Conservation (phyloP, 169 alveolate species). For the Plasmodium gallinaceum region DNA sequence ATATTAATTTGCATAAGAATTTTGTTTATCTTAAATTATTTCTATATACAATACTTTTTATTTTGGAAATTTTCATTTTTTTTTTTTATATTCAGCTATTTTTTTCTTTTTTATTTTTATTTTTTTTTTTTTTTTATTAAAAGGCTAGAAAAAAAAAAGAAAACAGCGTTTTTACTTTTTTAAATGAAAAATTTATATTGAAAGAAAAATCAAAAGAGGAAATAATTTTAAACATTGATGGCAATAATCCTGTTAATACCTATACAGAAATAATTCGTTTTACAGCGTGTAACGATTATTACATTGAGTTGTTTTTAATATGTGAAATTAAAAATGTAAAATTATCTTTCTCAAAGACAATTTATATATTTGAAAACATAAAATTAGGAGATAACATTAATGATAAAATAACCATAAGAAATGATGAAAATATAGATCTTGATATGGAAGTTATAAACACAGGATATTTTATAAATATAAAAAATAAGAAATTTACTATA, state of each 20-base stretch:
- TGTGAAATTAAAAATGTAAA: conserved; percentile 65
- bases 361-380: conserved; percentile 48
- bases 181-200: conserved; percentile 39
- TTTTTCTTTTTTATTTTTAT: background rate
- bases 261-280: conserved; percentile 62
- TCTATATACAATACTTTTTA: background rate
- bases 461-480: conserved; percentile 37
- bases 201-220: conserved; percentile 35
- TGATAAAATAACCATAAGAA: conserved; percentile 65
- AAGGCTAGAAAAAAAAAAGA: conserved; percentile 55
- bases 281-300: conserved; percentile 71
- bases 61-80: background rate
- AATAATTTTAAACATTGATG: conserved; percentile 20
- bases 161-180: conserved; percentile 23
- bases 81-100: background rate
- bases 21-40: background rate
- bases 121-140: background rate
- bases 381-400: conserved; percentile 52
- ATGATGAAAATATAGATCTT: conserved; percentile 63
- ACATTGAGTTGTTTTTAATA: conserved; percentile 36
- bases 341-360: conserved; percentile 22
- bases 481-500: conserved; percentile 40
- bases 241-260: conserved; percentile 46
- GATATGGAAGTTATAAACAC: conserved; percentile 50
- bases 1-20: background rate